Base-by-base conservation (phyloP, 179 eudicot species). In the Heliamphora pulchella region DNA sequence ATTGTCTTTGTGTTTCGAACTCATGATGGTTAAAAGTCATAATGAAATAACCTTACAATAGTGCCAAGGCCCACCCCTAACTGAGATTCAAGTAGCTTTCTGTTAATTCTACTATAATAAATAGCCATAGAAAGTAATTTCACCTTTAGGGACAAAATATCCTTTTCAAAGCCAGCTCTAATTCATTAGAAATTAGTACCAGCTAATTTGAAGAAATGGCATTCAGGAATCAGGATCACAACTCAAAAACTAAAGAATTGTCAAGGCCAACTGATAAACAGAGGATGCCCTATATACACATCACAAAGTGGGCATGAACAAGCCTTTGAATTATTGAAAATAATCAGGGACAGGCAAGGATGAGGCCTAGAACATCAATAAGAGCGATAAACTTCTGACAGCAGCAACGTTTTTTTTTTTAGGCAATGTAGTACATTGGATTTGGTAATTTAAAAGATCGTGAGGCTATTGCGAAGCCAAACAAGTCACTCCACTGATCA, bases 401-500 rank as follows among this genome's bases (percentile, higher is more conserved):
- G 31, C 31, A 31, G 31, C 31, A 31, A 31, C 31, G 31, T n/a
- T 31, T 31, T 31, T 31, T 31, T 31, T 6, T 57, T 91, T 83
- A 91, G 47, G 91, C 59, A 76, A 90, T 87, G 80, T 85, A 87
- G 64, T 91, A 92, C 89, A 91, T 82, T 5, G 91, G 91, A 85
- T 94, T 94, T 58, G 98, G 95, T 44, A 89, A 88, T 79, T 94
- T 94, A 75, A 94, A 94, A 9, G 95, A 94, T 66, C 97, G 71
- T 50, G 50, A 64, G 0, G 92, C 91, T n/a, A 75, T 76, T 57
- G 95, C 89, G 69, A 80, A 85, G 18, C 98, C 97, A 11, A 76
- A 62, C 87, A 92, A 86, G 71, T 94, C 98, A 65, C 95, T 94
- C 98, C 97, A 94, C 71, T 94, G 98, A 86, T 94, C 97, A 54